Evolutionary conservation across 306 rosid species (phyloP), one percentile per base, ranked within the genome.

Genomic region (Betula pendula): DNA sequence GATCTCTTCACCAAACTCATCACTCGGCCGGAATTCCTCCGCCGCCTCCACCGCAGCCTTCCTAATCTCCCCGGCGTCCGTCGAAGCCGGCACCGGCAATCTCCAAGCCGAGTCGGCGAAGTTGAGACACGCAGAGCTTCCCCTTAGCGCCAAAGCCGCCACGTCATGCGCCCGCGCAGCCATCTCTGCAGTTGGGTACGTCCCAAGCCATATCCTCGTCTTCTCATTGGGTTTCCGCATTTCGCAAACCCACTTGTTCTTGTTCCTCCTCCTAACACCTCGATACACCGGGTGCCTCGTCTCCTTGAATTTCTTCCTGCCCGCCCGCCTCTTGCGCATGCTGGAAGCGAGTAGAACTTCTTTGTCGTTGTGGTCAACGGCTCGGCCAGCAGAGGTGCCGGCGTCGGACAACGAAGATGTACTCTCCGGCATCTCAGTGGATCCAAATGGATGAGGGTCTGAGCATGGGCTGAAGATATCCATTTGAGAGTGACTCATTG

Each of bases 131-230:
- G 93, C 93, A 0, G 85, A 85, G 60, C 78, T 90, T 0, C 93
- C 97, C 0, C 90, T 62, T 2, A 92, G 79, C 0, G 89, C 84
- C 3, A 95, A 81, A 1, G 92, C 93, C 0, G 98, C 97, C 31
- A 95, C 93, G 48, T 95, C 98, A 16, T 95, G 96, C 0, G 98
- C 98, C 0, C 98, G 84, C 0, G 97, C 98, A 0, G 97, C 97
- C 95, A 92, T 95, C 75, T 95, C 93, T 0, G 97, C 85, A 0
- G 90, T 95, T 0, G 87, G 79, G 67, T 90, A 90, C 0, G 98
- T 95, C 15, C 98, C 98, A 1, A 95, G 92, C 98, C 98, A 95
- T 8, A 95, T 87, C 56, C 96, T 84, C 0, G 89, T 19, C 45
- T 89, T 92, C 63, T 77, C 81, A 29, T 87, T 71, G 1, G 98